Evolutionary conservation across 2,329 filamentous ascomycete species (phyloP).

Genomic region (Aspergillus viridinutans): DNA sequence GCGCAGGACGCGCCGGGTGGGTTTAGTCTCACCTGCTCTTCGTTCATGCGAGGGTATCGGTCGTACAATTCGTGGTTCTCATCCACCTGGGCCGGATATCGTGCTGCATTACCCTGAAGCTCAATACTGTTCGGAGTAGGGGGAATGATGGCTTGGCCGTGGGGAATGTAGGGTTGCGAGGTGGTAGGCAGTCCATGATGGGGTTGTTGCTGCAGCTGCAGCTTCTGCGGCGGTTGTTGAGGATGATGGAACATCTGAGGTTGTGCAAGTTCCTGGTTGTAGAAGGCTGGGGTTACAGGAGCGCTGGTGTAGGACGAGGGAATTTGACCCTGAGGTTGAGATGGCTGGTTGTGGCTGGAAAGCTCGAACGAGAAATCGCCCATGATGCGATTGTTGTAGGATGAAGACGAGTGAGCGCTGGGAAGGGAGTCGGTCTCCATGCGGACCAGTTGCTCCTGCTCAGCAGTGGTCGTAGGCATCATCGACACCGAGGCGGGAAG

Average conservation of each 20-base stretch:
- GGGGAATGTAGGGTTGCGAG: slow-evolving; percentile 26
- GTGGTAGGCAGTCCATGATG: slow-evolving; percentile 16
- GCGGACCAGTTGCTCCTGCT: slow-evolving; percentile 22
- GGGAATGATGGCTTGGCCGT: slow-evolving; percentile 37
- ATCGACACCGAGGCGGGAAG: slow-evolving; percentile 30
- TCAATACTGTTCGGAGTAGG: slow-evolving; percentile 49
- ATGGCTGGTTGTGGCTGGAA: slow-evolving; percentile 15
- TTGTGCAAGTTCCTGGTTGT: slow-evolving; percentile 28
- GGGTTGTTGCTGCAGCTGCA: slow-evolving; percentile 24
- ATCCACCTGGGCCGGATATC: slow-evolving; percentile 39
- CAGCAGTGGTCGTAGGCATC: slow-evolving; percentile 29
- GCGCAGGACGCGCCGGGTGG: neutral
- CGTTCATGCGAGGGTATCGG: slow-evolving; percentile 39
- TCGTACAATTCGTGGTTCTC: slow-evolving; percentile 42
- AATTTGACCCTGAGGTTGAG: slow-evolving; percentile 21
- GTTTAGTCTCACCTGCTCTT: slow-evolving; percentile 38
- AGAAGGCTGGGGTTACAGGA: slow-evolving; percentile 30
- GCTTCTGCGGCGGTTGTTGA: slow-evolving; percentile 24
- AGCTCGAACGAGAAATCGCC: slow-evolving; percentile 34
- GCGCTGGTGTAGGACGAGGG: slow-evolving; percentile 28
- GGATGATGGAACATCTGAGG: slow-evolving; percentile 21
- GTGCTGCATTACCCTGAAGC: slow-evolving; percentile 41
- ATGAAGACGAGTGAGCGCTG: slow-evolving; percentile 22
- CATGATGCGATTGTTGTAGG: slow-evolving; percentile 25
- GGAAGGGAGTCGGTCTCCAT: slow-evolving; percentile 25